Evolutionary conservation across 78 protist species (phyloP), one percentile per base, ranked within the genome.

Genomic region (Cavenderia fasciculata): DNA sequence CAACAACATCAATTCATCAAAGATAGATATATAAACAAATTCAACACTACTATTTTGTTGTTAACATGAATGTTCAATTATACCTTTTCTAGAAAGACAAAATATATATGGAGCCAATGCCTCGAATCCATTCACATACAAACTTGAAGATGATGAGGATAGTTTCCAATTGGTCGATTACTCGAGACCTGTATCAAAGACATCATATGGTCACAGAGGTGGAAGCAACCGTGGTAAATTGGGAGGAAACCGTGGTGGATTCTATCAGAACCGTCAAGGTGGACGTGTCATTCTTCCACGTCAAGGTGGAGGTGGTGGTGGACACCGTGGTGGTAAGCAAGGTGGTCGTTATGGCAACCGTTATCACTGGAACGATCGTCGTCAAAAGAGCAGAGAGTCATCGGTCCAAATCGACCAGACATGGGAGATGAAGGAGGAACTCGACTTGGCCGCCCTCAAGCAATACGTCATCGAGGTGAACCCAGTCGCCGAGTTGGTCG

Each of bases 141-240:
- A 85, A 59, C 59, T 72, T 25, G 92, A 85, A 27, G 92, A 74
- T 21, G 74, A 69, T 56, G 92, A 85, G 31, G 92, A 85, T 59
- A 68, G 65, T 27, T 85, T 85, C 78, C 59, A 68, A 61, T 59
- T 84, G 70, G 90, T 84, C 12, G 90, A 84, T 76, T 76, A 76
- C 40, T 36, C 73, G 21, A 59, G 86, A 47, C 51, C 36, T 7
- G n/a, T 36, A 36, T 8, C 56, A 34, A 5, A 61, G 16, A 31
- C 43, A 6, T 4, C 18, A 61, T 61, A 34, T 10, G 10, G 31
- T 10, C 36, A 61, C 6, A 56, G 27, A 6, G 69, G 69, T 34
- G n/a, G n/a, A n/a, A n/a, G n/a, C n/a, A n/a, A n/a, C n/a, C 69
- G 49, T 34, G 44, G 69, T 61, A 33, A 61, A 61, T 61, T 61